Conservation (phyloP, 2,329 filamentous ascomycete species). For the Cladosporium sp. region DNA sequence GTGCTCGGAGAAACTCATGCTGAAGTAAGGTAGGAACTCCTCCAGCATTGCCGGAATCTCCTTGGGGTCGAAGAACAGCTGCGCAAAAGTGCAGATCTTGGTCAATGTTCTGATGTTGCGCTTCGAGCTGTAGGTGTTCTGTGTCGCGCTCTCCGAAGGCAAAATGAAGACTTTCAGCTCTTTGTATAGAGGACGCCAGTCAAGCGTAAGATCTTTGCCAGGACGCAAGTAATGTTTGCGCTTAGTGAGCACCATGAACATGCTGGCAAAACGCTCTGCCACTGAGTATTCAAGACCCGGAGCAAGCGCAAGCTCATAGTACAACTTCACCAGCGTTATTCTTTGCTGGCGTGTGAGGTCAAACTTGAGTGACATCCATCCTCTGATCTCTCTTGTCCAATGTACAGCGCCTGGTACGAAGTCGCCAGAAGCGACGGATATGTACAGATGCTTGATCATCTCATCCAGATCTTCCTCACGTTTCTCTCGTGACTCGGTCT, state of each 20-base stretch:
- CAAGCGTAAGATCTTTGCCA: constrained; percentile 82
- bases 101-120: constrained; percentile 73
- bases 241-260: constrained; percentile 97
- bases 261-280: constrained; percentile 89
- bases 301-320: constrained; percentile 89
- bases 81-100: constrained; percentile 86
- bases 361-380: constrained; percentile 96
- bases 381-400: constrained; percentile 94
- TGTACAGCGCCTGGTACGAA: constrained; percentile 92
- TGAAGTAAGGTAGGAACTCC: constrained; percentile 67
- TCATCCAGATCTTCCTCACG: constrained; percentile 78
- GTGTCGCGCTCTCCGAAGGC: constrained; percentile 74
- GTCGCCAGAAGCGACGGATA: constrained; percentile 87
- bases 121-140: constrained; percentile 58
- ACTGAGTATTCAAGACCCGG: constrained; percentile 82
- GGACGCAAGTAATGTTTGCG: constrained; percentile 95
- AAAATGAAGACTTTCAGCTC: constrained; percentile 90
- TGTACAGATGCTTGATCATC: constrained; percentile 91
- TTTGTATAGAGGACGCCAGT: constrained; percentile 91
- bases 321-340: constrained; percentile 81
- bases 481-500: constrained; percentile 76
- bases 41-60: constrained; percentile 73
- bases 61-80: constrained; percentile 87
- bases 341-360: constrained; percentile 86
- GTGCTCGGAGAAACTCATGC: constrained; percentile 86